These are phyloP conservation scores for Cymodocea nodosa DNA, from an alignment of 116 monocot genomes.

Conservation along the genomic window DNA sequence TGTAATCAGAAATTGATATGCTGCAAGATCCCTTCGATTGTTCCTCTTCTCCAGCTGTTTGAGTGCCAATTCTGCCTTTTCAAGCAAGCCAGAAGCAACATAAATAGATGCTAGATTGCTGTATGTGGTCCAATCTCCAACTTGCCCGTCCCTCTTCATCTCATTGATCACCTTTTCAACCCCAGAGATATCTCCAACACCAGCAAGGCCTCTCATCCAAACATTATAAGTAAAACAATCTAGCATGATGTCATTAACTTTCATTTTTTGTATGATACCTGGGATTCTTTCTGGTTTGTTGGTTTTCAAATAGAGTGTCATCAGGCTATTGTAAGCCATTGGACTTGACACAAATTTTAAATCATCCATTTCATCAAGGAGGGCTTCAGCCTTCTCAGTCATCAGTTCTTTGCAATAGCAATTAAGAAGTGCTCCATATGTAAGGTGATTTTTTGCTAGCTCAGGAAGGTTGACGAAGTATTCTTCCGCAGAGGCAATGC, in stretches of 20 bases:
- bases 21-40: slow-evolving; percentile 27
- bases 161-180: slow-evolving; percentile 84
- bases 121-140: slow-evolving; percentile 86
- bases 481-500: slow-evolving; percentile 68
- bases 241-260: slow-evolving; percentile 55
- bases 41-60: slow-evolving; percentile 79
- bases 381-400: slow-evolving; percentile 71
- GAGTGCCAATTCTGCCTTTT: slow-evolving; percentile 79
- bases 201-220: slow-evolving; percentile 90
- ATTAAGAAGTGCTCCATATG: slow-evolving; percentile 88
- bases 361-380: slow-evolving; percentile 87
- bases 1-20: slow-evolving; percentile 86
- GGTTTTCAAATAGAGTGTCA: slow-evolving; percentile 87
- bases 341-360: slow-evolving; percentile 60
- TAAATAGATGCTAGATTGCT: slow-evolving; percentile 93
- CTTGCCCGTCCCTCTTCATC: slow-evolving; percentile 95
- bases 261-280: slow-evolving; percentile 82
- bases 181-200: slow-evolving; percentile 50
- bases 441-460: slow-evolving; percentile 60
- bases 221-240: slow-evolving; percentile 90
- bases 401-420: slow-evolving; percentile 93
- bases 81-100: slow-evolving; percentile 56
- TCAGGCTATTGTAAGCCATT: slow-evolving; percentile 92
- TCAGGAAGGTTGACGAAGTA: slow-evolving; percentile 85
- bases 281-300: slow-evolving; percentile 55